phyloP scores from a whole-genome alignment of 139 green algal genomes.

The Ostreobium quekettii region DNA sequence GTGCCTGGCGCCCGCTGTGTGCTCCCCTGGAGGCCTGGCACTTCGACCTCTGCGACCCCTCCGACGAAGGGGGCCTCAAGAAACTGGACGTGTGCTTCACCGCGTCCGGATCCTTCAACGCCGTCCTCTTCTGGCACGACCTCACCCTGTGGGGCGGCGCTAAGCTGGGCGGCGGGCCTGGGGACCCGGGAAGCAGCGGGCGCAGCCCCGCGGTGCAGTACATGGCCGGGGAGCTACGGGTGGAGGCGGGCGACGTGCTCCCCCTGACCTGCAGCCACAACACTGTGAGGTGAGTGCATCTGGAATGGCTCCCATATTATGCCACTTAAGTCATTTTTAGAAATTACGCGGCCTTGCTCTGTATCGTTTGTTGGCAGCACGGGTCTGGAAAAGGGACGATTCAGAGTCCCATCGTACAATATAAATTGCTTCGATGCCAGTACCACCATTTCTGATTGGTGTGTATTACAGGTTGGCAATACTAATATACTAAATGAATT shows the following conservation, averaged over 20 bases:
- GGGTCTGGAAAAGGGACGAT: no score
- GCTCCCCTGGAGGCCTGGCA: constrained; percentile 51
- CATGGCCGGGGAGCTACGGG: constrained; percentile 49
- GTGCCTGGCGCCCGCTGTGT: constrained; percentile 36
- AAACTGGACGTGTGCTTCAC: constrained; percentile 55
- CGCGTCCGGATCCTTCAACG: constrained; percentile 41
- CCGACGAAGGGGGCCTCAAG: constrained; percentile 32
- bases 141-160: constrained; percentile 45
- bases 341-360: no score
- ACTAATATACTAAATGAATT: no score
- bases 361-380: no score
- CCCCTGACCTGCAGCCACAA: constrained; percentile 56
- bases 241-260: constrained; percentile 36
- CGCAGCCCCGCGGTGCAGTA: constrained; percentile 57
- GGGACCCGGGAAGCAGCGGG: background rate
- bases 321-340: no score
- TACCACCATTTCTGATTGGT: no score
- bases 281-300: constrained; percentile 52
- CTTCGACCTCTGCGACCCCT: constrained; percentile 53
- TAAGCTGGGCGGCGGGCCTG: constrained; percentile 26
- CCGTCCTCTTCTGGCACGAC: constrained; percentile 62
- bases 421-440: no score
- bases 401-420: no score
- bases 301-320: no score
- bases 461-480: no score